Evolutionary conservation across 148 eudicot genomes (phyloP).

Genomic region (Camellia sinensis): DNA sequence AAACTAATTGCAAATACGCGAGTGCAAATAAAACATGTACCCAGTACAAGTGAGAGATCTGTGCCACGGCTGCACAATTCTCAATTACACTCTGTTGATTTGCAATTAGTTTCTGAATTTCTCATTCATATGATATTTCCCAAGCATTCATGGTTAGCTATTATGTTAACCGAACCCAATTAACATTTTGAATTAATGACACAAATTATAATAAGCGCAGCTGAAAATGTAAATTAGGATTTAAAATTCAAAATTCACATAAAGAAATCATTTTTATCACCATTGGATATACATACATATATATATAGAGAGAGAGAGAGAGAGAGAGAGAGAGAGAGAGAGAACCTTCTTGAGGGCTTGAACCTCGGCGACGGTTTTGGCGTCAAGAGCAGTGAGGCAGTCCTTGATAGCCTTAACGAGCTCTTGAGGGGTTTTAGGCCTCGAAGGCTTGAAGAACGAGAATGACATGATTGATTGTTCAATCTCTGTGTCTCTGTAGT

Average conservation of each 20-base stretch:
- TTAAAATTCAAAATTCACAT: too few species aligned
- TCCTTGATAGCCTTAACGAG: slow-evolving; percentile 64
- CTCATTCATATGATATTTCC: too few species aligned
- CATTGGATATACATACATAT: not conserved
- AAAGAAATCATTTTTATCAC: too few species aligned
- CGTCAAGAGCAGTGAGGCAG: slow-evolving; percentile 72
- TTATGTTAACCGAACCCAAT: not conserved
- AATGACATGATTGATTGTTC: slow-evolving; percentile 33
- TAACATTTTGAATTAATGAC: not conserved
- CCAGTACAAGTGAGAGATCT: too few species aligned
- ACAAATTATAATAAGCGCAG: not conserved
- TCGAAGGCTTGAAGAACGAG: slow-evolving; percentile 54
- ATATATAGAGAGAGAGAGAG: not conserved
- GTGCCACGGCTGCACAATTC: too few species aligned
- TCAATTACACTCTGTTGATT: too few species aligned
- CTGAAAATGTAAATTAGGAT: not conserved
- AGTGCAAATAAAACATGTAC: too few species aligned
- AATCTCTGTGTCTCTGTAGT: not conserved
- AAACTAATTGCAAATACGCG: too few species aligned
- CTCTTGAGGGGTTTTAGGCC: slow-evolving; percentile 51
- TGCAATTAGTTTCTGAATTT: too few species aligned
- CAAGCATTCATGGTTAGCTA: too few species aligned
- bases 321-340: not conserved
- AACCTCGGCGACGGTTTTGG: slow-evolving; percentile 78
- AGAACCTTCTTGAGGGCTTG: slow-evolving; percentile 87